Base-by-base conservation (phyloP, 768 basidiomycete genomes). In the Podaxis mareebaensis region DNA sequence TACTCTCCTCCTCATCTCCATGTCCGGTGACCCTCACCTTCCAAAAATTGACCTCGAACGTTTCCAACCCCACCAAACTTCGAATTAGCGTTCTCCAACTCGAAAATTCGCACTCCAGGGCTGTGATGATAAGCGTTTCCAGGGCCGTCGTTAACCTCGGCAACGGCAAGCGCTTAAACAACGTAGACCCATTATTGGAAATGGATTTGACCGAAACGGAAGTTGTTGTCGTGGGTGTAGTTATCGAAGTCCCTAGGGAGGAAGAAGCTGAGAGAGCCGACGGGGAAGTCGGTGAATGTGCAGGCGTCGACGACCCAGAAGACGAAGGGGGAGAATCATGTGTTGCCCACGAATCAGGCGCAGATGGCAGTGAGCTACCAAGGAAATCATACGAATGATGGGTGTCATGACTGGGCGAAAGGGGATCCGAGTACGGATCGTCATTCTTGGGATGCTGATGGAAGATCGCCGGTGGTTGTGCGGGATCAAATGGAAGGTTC, bases 1-100 rank as follows among this genome's bases (percentile, higher is more conserved):
- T 13, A 15, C 17, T 17, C 22, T 28, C 39, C 67, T 56, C 77
- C 71, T 24, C 74, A 68, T 42, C 81, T 71, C n/a, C 70, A 33
- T 13, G 12, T 68, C 68, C 73, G 74, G 39, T 79, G 74, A 26
- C 58, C 12, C 72, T 67, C 1, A 81, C 72, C 56, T 73, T 72
- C 36, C 69, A 65, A 63, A 83, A 82, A 66, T 82, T 79, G 52
- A 80, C 76, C 64, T 83, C 81, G 30, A 84, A 73, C 12, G 70
- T 65, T 53, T 73, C 72, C 17, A 84, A 70, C 22, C 69, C 73
- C 3, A 64, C 67, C 40, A 81, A 61, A 11, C 75, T 71, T 44
- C 68, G 70, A 22, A 85, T 66, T 13, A 84, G 69, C 3, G 68
- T 66, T 7, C 67, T 69, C 74, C 78, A 79, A 56, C 70, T 74